Evolutionary conservation across 805 yeast species (phyloP).

Genomic region (Cephaloascus fragrans): DNA sequence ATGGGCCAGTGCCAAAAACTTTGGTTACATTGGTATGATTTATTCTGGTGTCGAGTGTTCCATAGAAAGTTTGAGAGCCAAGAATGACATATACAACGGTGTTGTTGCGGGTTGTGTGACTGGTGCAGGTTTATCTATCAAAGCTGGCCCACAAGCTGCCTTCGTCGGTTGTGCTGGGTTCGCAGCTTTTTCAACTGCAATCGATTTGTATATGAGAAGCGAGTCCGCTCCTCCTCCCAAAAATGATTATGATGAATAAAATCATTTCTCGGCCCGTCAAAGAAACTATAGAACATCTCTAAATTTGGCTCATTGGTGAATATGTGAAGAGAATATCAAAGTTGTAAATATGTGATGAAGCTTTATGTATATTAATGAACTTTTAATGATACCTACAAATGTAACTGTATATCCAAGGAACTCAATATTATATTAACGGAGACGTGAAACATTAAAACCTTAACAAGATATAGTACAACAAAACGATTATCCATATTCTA

Average conservation of each 20-base stretch:
- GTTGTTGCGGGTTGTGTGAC: slow-evolving; percentile 91
- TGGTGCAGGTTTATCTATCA: slow-evolving; percentile 90
- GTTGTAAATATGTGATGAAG: background rate
- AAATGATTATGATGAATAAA: slow-evolving; percentile 70
- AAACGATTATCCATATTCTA: background rate
- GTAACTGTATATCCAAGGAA: no score
- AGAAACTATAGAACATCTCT: no score
- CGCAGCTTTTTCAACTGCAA: slow-evolving; percentile 88
- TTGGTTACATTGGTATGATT: slow-evolving; percentile 86
- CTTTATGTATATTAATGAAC: background rate
- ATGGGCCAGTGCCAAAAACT: slow-evolving; percentile 84
- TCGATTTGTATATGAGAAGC: slow-evolving; percentile 77
- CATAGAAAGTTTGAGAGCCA: slow-evolving; percentile 78
- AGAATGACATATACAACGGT: slow-evolving; percentile 88
- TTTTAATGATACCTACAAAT: background rate
- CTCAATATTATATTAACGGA: no score
- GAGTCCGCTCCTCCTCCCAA: slow-evolving; percentile 78
- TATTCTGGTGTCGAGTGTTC: slow-evolving; percentile 90
- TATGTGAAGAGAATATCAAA: no score
- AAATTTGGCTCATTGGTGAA: no score
- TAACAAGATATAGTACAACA: background rate
- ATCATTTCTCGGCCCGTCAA: background rate
- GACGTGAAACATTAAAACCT: no score
- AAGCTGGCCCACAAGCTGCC: slow-evolving; percentile 91
- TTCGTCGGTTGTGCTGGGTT: slow-evolving; percentile 92